Base-by-base conservation (phyloP, 1,284 basidiomycete species). In the Phaffia rhodozyma region DNA sequence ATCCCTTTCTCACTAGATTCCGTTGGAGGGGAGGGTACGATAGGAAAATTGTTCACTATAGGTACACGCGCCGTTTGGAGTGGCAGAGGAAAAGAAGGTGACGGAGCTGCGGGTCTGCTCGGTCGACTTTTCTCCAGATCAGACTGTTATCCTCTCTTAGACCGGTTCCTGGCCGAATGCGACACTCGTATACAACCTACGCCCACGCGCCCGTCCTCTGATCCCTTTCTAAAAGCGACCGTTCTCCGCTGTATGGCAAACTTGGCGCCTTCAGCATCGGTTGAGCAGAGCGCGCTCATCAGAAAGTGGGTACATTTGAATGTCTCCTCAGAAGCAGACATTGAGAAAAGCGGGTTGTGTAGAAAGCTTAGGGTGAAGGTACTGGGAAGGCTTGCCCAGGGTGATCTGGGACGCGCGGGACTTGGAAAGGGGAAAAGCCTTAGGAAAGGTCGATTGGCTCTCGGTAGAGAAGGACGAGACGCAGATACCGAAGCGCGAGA, bases 1-100 rank as follows among this genome's bases (percentile, higher is more conserved):
- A 86, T 97, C 25, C 96, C 96, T 0, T 99, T 99, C 73, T 85
- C 90, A 72, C 78, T 99, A 48, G 32, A 62, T 48, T 48, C 65
- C 53, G 58, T 66, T 21, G 63, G 66, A 1, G 56, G 68, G 82
- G 70, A 64, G 69, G 74, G 47, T 74, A 68, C 70, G 0, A 73
- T 86, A 5, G 86, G 83, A 0, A 84, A 88, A 70, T 79, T 89
- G 5, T 74, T 81, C 55, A 89, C 89, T 71, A 77, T 86, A 21
- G 70, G 69, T 0, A 58, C 71, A 6, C 63, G 74, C 5, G 63
- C 71, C 0, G 60, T 74, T 0, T 74, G 73, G 13, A 66, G 74
- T 1, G 70, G 71, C 20, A 68, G 74, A 21, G 74, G 75, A 0
- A 71, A 74, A 34, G 74, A 76, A 63, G 74, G 74, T 2, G 69